A percentile compares a stretch with the other conserved stretches of the same genome.
phyloP scores from a whole-genome alignment of 228 moss, liverwort and hornwort species.

The Sphagnum fallax region DNA sequence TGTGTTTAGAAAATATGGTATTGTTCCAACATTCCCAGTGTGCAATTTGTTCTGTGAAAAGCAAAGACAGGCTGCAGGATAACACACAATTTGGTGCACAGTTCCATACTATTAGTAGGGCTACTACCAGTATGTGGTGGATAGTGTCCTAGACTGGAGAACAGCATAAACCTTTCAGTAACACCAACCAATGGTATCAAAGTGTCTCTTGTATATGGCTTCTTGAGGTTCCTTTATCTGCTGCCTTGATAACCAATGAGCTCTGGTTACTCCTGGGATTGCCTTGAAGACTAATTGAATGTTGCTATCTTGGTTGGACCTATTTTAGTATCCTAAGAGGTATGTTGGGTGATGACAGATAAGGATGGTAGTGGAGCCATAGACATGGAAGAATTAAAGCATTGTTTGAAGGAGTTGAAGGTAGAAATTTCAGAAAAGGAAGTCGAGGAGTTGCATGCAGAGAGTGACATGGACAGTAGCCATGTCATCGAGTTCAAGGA shows the following conservation, averaged over 20 bases:
- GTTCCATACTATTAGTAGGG: background rate
- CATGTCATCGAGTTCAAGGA: constrained; percentile 66
- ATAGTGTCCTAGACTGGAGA: background rate
- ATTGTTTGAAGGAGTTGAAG: constrained; percentile 51
- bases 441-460: constrained; percentile 33
- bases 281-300: no score
- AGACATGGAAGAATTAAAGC: constrained; percentile 53
- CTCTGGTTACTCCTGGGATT: no score
- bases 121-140: background rate
- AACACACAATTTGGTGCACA: background rate
- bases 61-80: background rate
- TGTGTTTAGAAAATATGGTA: constrained; percentile 54
- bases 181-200: no score
- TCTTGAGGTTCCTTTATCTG: background rate
- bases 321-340: no score
- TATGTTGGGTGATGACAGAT: constrained; percentile 16
- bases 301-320: no score
- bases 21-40: background rate
- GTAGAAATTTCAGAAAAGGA: constrained; percentile 50
- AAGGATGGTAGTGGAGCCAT: constrained; percentile 40
- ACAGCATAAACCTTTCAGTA: no score
- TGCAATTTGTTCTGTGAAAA: no score
- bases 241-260: background rate
- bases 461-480: constrained; percentile 65
- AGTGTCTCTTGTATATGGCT: no score